phyloP scores from a whole-genome alignment of 164 flowering plant genomes.

The Stephania yunnanensis region DNA sequence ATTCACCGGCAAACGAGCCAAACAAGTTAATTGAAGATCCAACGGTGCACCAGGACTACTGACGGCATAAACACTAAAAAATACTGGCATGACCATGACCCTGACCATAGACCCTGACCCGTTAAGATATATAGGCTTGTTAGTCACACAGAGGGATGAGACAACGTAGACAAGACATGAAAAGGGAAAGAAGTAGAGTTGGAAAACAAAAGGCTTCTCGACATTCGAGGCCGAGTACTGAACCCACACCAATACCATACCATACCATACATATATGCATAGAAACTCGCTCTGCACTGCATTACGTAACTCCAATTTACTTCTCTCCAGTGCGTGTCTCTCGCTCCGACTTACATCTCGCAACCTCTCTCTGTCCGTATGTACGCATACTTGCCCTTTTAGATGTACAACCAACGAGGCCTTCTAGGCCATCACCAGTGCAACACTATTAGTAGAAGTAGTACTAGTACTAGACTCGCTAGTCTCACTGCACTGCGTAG shows the following conservation, averaged over 20 bases:
- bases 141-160: background rate
- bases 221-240: background rate
- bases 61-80: background rate
- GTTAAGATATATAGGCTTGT: background rate
- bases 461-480: background rate
- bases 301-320: constrained; percentile 1
- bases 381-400: background rate
- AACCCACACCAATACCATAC: background rate
- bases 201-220: background rate
- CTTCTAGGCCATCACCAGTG: background rate
- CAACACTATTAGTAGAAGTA: background rate
- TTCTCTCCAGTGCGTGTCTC: background rate
- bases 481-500: background rate
- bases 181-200: background rate
- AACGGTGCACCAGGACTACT: constrained; percentile 1
- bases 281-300: background rate
- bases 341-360: background rate
- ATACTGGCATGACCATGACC: too few species aligned
- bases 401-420: background rate
- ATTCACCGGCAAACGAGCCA: background rate
- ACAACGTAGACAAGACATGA: constrained; percentile 9
- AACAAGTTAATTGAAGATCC: background rate
- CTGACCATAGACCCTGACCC: background rate
- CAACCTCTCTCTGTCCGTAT: too few species aligned
- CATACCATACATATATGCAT: background rate